These are phyloP conservation scores for Wickerhamomyces kurtzmanii DNA, from an alignment of 805 yeast genomes.

Conservation along the genomic window DNA sequence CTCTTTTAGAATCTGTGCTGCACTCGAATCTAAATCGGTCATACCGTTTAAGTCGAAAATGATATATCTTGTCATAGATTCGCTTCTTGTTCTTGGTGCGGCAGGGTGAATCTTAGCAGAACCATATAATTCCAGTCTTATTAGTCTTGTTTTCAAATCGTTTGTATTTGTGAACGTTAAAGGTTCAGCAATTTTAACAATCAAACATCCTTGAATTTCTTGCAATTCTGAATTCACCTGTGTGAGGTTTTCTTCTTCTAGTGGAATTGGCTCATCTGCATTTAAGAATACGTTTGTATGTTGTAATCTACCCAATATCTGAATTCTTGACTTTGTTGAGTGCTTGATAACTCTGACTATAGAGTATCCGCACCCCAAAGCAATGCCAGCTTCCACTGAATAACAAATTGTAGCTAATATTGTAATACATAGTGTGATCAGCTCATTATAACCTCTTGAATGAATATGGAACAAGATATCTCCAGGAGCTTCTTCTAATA, in stretches of 20 bases:
- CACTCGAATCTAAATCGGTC: conserved; percentile 72
- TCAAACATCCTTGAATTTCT: conserved; percentile 59
- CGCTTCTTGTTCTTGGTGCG: conserved; percentile 37
- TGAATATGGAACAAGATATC: conserved; percentile 67
- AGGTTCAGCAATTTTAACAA: conserved; percentile 82
- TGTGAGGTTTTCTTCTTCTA: conserved; percentile 9
- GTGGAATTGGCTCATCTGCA: conserved; percentile 52
- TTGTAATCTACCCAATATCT: conserved; percentile 63
- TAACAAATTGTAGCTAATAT: conserved; percentile 52
- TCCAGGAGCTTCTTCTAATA: conserved; percentile 77
- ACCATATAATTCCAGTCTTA: conserved; percentile 69
- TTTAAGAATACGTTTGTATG: conserved; percentile 56
- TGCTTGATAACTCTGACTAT: conserved; percentile 71
- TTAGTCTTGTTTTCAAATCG: conserved; percentile 57
- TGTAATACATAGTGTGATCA: conserved; percentile 59
- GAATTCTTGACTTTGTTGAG: conserved; percentile 76
- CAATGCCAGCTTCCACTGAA: conserved; percentile 85
- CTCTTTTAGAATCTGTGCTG: conserved; percentile 60
- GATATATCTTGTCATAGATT: conserved; percentile 41
- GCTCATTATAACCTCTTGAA: conserved; percentile 69
- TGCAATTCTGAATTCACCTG: conserved; percentile 18
- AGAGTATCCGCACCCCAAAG: conserved; percentile 78
- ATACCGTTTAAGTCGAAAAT: conserved; percentile 75
- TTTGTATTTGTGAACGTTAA: conserved; percentile 80
- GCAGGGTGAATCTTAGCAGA: conserved; percentile 72